Evolutionary conservation across 176 grass and related monocot genomes (phyloP).

Genomic region (Phoenix dactylifera): DNA sequence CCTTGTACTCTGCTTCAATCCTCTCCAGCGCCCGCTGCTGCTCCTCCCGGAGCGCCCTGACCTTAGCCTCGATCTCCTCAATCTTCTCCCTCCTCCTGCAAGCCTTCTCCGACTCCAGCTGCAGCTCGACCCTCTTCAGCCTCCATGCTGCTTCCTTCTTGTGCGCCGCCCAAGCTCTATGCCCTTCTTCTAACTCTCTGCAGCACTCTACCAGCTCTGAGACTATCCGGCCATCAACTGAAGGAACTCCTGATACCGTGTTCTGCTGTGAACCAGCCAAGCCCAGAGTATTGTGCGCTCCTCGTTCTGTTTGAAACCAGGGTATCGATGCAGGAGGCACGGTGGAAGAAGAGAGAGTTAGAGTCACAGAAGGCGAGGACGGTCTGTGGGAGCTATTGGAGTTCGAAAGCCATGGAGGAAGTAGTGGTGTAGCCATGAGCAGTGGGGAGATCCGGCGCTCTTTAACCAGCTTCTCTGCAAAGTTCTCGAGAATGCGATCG

Average conservation of each 20-base stretch:
- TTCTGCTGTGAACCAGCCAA: conserved; percentile 1
- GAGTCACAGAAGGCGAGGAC: conserved; percentile 33
- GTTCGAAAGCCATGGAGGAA: conserved; percentile 73
- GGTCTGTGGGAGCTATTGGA: conserved; percentile 23
- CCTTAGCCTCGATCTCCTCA: conserved; percentile 75
- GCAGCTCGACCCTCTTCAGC: conserved; percentile 79
- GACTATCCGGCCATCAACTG: neutral
- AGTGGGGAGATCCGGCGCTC: conserved; percentile 30
- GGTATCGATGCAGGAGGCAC: conserved; percentile 9
- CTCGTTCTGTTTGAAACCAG: conserved; percentile 6
- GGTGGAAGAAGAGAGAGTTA: conserved; percentile 24
- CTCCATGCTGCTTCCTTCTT: conserved; percentile 80
- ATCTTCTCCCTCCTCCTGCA: conserved; percentile 59
- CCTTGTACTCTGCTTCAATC: conserved; percentile 62
- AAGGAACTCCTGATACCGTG: neutral
- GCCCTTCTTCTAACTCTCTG: conserved; percentile 76
- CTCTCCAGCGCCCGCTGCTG: conserved; percentile 57
- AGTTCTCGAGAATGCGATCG: conserved; percentile 92
- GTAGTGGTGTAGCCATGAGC: conserved; percentile 68
- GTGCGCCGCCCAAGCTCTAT: conserved; percentile 72
- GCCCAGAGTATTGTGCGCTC: neutral
- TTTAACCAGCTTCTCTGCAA: conserved; percentile 87
- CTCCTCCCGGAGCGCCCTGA: conserved; percentile 53
- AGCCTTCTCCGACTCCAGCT: conserved; percentile 71
- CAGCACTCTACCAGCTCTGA: conserved; percentile 62